Base-by-base conservation (phyloP, 345 rosid genomes). In the Theobroma cacao region DNA sequence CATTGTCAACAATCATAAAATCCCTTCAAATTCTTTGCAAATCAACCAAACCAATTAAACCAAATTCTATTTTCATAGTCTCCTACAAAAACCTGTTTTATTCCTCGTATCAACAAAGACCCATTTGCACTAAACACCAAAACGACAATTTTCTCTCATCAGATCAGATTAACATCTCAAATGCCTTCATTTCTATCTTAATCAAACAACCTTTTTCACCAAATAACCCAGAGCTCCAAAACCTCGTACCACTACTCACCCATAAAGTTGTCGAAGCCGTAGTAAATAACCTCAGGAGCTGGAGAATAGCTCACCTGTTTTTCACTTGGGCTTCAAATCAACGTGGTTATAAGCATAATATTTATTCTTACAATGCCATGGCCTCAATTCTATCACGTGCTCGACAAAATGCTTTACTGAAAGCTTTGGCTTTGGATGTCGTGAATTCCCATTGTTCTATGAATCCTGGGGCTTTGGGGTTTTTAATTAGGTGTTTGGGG, bases 391-490 rank as follows among this genome's bases (percentile, higher is more conserved):
- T 95, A 69, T 92, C 97, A 87, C 85, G 89, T 89, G 98, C 92
- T 95, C 98, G 98, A 91, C 95, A 89, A 81, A 88, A 87, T 86
- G 92, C 88, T 88, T 80, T 80, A 86, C 76, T 95, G 85, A 91
- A 77, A 80, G 72, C 14, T 73, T 83, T 95, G 82, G 89, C 78
- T 0, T 26, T 31, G 45, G 87, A 91, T 40, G 82, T 90, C 74
- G 52, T 91, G 17, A 78, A 43, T 80, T 90, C 94, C 4, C 80
- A 82, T 2, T 95, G 95, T 82, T 59, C 62, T 12, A 90, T 95
- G 91, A 82, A 88, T 3, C 95, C 97, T 9, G 98, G 98, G 3
- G 88, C 97, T 28, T 82, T 95, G 80, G 98, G 98, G 5, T 92
- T 82, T 75, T 82, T 95, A 0, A 63, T 95, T 77, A 82, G 98